phyloP scores from a whole-genome alignment of 2,329 filamentous ascomycete species.

The Pseudogymnoascus sp. region DNA sequence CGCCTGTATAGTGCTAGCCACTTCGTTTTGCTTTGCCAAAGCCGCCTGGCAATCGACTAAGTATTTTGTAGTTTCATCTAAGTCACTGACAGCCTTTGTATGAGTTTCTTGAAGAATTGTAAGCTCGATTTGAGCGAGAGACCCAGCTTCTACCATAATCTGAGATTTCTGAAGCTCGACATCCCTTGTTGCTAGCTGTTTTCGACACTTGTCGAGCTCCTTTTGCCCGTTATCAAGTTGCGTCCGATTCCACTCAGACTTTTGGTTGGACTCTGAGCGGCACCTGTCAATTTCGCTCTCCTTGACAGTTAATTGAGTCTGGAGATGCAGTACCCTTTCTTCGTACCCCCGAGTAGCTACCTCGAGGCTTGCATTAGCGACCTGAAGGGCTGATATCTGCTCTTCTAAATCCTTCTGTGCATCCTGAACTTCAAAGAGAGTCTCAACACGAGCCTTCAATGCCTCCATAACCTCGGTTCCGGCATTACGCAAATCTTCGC shows the following conservation, averaged over 20 bases:
- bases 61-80: background rate
- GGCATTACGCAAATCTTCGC: background rate
- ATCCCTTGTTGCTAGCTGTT: background rate
- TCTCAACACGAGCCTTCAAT: background rate
- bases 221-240: background rate
- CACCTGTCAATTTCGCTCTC: background rate
- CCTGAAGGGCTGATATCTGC: background rate
- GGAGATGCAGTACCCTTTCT: background rate
- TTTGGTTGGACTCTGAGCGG: background rate
- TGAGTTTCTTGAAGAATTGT: background rate
- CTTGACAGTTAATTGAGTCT: background rate
- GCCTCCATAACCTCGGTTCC: conserved; percentile 1
- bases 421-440: background rate
- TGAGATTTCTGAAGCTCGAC: background rate
- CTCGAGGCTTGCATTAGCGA: background rate
- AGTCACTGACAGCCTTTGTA: background rate
- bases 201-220: background rate
- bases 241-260: background rate
- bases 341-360: background rate
- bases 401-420: background rate
- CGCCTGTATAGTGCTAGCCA: background rate
- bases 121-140: background rate
- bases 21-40: background rate
- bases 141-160: background rate
- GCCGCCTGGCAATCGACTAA: background rate